Percentiles rank a stretch among this genome's conserved stretches.
Conservation (phyloP, 2,329 filamentous ascomycete genomes). For the Cladosporium sp. region DNA sequence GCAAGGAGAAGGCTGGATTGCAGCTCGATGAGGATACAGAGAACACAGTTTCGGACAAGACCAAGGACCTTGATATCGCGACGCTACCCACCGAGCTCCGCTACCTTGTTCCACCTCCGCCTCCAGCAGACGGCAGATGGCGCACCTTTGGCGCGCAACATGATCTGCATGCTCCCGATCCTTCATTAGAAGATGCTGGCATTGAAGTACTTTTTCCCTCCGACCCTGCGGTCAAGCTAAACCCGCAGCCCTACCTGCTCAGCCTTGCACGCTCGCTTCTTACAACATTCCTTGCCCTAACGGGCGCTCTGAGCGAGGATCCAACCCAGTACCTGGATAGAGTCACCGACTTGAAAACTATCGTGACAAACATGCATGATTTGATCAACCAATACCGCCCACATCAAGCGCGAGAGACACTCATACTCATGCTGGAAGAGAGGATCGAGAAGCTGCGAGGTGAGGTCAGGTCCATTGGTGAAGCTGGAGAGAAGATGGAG, state of each 20-base stretch:
- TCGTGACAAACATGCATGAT: conserved; percentile 89
- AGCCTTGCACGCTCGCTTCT: conserved; percentile 80
- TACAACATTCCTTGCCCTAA: conserved; percentile 82
- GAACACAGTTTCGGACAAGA: conserved; percentile 21
- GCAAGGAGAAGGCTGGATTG: conserved; percentile 21
- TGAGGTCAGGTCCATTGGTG: conserved; percentile 67
- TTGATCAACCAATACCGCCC: conserved; percentile 91
- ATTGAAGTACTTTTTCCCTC: conserved; percentile 66
- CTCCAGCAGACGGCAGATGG: conserved; percentile 65
- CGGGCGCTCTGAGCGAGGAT: conserved; percentile 65
- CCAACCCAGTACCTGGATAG: conserved; percentile 62
- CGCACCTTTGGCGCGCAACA: conserved; percentile 68
- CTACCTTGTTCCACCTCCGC: conserved; percentile 75
- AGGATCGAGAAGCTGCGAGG: conserved; percentile 67
- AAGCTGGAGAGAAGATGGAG: conserved; percentile 64
- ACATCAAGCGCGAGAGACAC: conserved; percentile 83
- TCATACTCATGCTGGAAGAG: conserved; percentile 84
- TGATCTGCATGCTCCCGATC: conserved; percentile 57
- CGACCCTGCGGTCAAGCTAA: conserved; percentile 36
- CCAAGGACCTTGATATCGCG: conserved; percentile 26
- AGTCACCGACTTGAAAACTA: conserved; percentile 69
- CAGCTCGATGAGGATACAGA: background rate
- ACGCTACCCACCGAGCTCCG: conserved; percentile 67
- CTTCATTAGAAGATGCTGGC: conserved; percentile 64
- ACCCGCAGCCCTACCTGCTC: conserved; percentile 53